phyloP scores from a whole-genome alignment of 2,329 filamentous ascomycete genomes.

The Scytalidium sp. region DNA sequence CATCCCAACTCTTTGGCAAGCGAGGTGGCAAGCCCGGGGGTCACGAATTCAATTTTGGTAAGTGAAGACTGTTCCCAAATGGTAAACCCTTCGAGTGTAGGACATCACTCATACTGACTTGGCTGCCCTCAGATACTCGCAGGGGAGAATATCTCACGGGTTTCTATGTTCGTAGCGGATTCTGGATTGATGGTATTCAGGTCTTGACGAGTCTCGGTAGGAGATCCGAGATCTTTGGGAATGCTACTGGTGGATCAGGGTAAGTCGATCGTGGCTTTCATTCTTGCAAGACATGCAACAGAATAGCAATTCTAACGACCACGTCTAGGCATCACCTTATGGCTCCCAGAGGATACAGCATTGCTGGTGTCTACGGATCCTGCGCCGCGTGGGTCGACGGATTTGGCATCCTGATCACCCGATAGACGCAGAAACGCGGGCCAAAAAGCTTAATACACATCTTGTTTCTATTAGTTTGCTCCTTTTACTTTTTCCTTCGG shows the following conservation, averaged over 20 bases:
- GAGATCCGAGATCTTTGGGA: conserved; percentile 82
- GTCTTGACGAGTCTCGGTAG: conserved; percentile 87
- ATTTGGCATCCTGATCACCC: conserved; percentile 76
- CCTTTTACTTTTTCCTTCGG: background rate
- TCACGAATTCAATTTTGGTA: conserved; percentile 75
- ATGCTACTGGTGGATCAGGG: conserved; percentile 74
- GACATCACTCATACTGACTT: conserved; percentile 4
- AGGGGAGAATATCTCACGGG: conserved; percentile 85
- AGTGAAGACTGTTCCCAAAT: conserved; percentile 26
- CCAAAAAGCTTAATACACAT: too few relatives aligned
- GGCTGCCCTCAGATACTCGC: conserved; percentile 60
- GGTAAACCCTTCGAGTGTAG: background rate
- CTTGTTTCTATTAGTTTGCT: too few relatives aligned
- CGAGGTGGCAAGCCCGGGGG: conserved; percentile 67
- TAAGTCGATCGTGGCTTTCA: conserved; percentile 47
- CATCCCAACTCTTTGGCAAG: conserved; percentile 83
- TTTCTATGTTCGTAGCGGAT: conserved; percentile 76
- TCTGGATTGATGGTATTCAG: conserved; percentile 85
- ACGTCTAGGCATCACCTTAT: conserved; percentile 74
- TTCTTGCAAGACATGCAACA: background rate
- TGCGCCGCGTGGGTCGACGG: conserved; percentile 80
- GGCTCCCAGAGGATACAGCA: conserved; percentile 82
- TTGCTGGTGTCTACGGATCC: conserved; percentile 84
- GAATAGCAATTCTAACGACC: conserved; percentile 20
- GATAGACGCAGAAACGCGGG: conserved; percentile 40